Percentiles rank a stretch among this genome's conserved stretches.
phyloP scores from a whole-genome alignment of 345 rosid genomes.

The Populus deltoides region DNA sequence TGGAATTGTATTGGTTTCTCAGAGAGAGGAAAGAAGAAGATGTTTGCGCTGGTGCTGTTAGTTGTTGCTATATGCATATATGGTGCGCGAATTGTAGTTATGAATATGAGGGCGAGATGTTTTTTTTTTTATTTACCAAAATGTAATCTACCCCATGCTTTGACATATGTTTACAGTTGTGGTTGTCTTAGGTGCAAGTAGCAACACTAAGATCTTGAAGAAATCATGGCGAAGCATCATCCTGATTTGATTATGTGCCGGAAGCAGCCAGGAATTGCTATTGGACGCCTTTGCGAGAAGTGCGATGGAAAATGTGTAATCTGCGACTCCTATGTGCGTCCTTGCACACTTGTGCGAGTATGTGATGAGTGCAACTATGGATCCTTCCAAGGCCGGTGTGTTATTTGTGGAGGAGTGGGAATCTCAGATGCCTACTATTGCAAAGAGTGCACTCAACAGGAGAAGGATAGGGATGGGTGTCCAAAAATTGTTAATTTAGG shows the following conservation, averaged over 20 bases:
- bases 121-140: not conserved
- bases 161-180: not conserved
- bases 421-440: conserved; percentile 71
- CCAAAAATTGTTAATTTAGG: conserved; percentile 43
- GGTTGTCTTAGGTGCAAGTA: not conserved
- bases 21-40: not conserved
- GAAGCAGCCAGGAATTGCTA: conserved; percentile 76
- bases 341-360: conserved; percentile 68
- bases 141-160: not conserved
- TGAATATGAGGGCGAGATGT: not conserved
- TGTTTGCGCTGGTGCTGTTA: too few relatives aligned
- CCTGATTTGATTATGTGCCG: conserved; percentile 76
- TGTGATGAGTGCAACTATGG: conserved; percentile 79
- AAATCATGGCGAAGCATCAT: conserved; percentile 64
- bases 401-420: conserved; percentile 67
- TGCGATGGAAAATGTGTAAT: conserved; percentile 69
- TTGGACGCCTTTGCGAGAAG: conserved; percentile 65
- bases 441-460: conserved; percentile 76
- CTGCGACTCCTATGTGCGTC: conserved; percentile 66
- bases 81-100: not conserved
- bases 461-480: conserved; percentile 55
- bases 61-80: not conserved
- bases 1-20: not conserved
- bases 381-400: conserved; percentile 71
- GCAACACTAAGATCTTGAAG: not conserved